Conservation (phyloP, 179 eudicot genomes). For the Beta macrorhiza region DNA sequence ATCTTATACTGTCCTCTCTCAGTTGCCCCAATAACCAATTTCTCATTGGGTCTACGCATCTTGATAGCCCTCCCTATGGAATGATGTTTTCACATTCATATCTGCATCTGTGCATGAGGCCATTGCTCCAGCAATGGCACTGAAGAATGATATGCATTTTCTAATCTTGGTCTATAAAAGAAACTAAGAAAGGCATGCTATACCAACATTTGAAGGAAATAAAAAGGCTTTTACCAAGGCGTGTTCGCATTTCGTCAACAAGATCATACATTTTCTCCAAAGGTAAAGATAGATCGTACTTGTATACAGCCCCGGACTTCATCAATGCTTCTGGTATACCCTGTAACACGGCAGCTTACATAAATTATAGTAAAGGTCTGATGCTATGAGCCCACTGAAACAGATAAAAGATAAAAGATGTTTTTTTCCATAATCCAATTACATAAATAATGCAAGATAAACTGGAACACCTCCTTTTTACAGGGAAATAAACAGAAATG, state of each 20-base stretch:
- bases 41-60: not conserved
- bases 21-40: not conserved
- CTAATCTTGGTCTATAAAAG: not conserved
- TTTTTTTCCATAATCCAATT: not conserved
- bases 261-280: slow-evolving; percentile 87
- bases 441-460: slow-evolving; percentile 2
- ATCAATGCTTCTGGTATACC: slow-evolving; percentile 91
- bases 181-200: not conserved
- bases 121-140: not conserved
- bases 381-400: not conserved
- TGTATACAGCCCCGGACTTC: slow-evolving; percentile 94
- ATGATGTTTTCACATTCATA: not conserved
- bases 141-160: not conserved
- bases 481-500: not conserved
- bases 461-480: not conserved
- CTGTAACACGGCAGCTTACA: slow-evolving; percentile 33
- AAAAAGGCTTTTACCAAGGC: slow-evolving; percentile 59
- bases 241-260: slow-evolving; percentile 83
- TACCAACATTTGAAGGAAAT: not conserved
- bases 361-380: not conserved
- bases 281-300: slow-evolving; percentile 93
- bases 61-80: not conserved
- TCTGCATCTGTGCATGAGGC: not conserved
- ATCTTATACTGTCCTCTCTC: not conserved
- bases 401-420: not conserved